Base-by-base conservation (phyloP, 1,284 basidiomycete genomes). In the Porogramme epimiltina region DNA sequence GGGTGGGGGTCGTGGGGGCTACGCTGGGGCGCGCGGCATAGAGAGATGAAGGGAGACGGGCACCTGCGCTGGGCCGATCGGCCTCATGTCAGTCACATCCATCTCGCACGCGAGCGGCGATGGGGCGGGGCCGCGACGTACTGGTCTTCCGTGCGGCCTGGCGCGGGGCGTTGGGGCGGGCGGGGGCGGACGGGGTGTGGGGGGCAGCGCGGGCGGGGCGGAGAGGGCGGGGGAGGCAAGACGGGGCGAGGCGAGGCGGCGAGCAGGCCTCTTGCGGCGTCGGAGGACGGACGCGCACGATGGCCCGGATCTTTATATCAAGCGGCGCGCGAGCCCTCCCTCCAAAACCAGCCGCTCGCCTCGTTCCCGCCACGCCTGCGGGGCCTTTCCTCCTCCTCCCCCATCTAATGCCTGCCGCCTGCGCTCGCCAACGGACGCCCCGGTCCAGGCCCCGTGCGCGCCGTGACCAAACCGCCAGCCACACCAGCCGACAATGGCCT, bases 81-180 rank as follows among this genome's bases (percentile, higher is more conserved):
- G 72, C 71, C 72, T 73, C 72, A 69, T 73, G 72, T 64, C 57
- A 68, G 65, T 59, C 56, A n/a, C n/a, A n/a, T n/a, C n/a, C n/a
- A n/a, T n/a, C 69, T 70, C 67, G 71, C 66, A 72, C 69, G 70
- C 66, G 70, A 63, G 56, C 49, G 49, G 42, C 52, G 58, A 62
- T 18, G 34, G 39, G 45, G 42, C 46, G n/a, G 33, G 42, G 40
- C 41, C 26, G 36, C 52, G 49, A 55, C 56, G 53, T 48, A 58
- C 56, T 52, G 47, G 52, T 50, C 44, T 47, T 47, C 47, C 47
- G 25, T 49, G 49, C 51, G 45, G 50, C 25, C 40, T 20, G 39
- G 48, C 48, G 50, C 45, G 53, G 15, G 45, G 42, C 38, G 34
- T 47, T 47, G 47, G 44, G 48, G 43, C 41, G 46, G 20, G 22